These are phyloP conservation scores for Phyllosticta paracitricarpa DNA, from an alignment of 2,329 filamentous ascomycete genomes.

Conservation along the genomic window DNA sequence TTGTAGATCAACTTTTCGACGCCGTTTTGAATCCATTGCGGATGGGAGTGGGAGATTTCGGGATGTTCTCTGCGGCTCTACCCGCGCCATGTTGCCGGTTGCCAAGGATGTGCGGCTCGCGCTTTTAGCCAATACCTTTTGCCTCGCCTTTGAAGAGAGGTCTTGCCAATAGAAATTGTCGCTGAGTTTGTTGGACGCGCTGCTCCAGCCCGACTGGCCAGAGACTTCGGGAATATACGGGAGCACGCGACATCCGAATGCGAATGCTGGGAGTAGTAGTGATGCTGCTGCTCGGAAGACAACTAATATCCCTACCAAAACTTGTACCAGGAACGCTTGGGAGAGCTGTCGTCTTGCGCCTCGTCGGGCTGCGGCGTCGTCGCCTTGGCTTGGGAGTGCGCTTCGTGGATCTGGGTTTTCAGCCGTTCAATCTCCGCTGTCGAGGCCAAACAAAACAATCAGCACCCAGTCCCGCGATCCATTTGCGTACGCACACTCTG, in stretches of 20 bases:
- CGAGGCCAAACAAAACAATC: not conserved
- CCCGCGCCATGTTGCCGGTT: not conserved
- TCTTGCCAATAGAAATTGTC: not conserved
- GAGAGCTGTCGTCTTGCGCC: not conserved
- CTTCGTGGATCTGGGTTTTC: conserved; percentile 1
- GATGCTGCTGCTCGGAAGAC: not conserved
- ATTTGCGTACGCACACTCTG: not conserved
- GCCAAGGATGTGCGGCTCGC: not conserved
- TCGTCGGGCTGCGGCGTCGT: not conserved
- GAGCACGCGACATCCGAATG: not conserved
- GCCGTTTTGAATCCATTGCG: not conserved
- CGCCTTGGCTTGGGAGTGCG: not conserved
- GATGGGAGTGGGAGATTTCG: not conserved
- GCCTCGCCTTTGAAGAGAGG: not conserved
- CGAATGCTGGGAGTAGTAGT: not conserved
- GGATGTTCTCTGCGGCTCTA: not conserved
- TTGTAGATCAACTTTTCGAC: not conserved
- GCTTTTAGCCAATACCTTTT: not conserved
- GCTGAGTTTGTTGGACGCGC: not conserved
- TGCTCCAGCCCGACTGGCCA: not conserved
- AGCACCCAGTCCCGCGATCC: not conserved
- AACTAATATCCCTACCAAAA: not conserved
- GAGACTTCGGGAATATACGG: not conserved
- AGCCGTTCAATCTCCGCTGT: conserved; percentile 6
- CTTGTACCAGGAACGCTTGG: not conserved